Evolutionary conservation across 257 asterid genomes (phyloP).

Genomic region (Rauvolfia tetraphylla): DNA sequence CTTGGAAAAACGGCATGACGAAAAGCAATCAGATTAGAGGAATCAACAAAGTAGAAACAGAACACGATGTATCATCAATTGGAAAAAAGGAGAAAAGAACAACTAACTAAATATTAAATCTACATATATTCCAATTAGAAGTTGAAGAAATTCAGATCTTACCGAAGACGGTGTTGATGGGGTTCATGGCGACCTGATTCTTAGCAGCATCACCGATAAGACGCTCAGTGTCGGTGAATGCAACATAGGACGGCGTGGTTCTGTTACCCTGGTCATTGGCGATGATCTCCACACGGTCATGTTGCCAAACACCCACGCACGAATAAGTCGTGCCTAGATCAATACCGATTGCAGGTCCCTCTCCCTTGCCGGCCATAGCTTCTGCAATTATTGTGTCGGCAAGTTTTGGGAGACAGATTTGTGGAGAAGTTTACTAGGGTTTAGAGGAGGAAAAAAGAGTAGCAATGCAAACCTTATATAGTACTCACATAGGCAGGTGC

Average conservation of each 20-base stretch:
- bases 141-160: conserved; percentile 11
- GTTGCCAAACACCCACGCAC: conserved; percentile 94
- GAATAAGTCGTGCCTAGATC: conserved; percentile 88
- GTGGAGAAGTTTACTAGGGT: conserved; percentile 22
- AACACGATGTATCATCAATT: neutral
- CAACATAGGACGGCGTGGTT: conserved; percentile 82
- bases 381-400: conserved; percentile 19
- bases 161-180: conserved; percentile 79
- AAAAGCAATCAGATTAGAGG: neutral
- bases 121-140: neutral
- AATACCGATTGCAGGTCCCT: conserved; percentile 85
- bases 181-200: conserved; percentile 94
- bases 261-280: conserved; percentile 92
- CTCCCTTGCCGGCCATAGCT: conserved; percentile 74
- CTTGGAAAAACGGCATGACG: neutral
- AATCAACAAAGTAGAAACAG: neutral
- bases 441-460: neutral
- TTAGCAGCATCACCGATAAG: conserved; percentile 93
- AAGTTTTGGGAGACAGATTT: neutral
- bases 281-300: conserved; percentile 82
- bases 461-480: conserved; percentile 11
- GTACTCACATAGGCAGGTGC: neutral
- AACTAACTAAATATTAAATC: neutral
- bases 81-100: too few relatives aligned
- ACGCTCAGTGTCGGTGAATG: conserved; percentile 67